phyloP scores from a whole-genome alignment of 306 rosid species.

The Prinsepia uniflora region DNA sequence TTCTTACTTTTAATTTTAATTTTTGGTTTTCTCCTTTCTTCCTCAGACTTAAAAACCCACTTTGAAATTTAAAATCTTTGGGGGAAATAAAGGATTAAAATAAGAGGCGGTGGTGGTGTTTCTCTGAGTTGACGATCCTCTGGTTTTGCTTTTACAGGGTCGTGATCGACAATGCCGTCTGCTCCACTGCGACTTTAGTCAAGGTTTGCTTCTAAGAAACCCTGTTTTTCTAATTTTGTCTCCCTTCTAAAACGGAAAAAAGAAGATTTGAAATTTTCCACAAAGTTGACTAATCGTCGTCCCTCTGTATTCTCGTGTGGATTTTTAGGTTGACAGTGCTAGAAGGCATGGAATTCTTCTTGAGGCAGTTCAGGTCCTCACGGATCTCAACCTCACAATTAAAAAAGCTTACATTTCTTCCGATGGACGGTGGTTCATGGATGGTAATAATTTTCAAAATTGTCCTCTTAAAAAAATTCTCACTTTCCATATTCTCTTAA shows the following conservation, averaged over 20 bases:
- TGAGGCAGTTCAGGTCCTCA: conserved; percentile 84
- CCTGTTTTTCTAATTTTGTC: neutral
- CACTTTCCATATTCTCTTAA: neutral
- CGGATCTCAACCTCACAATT: conserved; percentile 73
- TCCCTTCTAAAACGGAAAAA: neutral
- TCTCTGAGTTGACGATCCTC: conserved; percentile 44
- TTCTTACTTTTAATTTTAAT: neutral
- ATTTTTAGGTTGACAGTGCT: conserved; percentile 77
- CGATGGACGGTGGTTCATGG: conserved; percentile 97
- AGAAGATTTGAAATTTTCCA: conserved; percentile 10
- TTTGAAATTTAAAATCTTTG: conserved; percentile 1
- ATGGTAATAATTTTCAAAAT: conserved; percentile 45
- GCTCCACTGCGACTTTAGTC: conserved; percentile 72
- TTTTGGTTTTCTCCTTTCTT: conserved; percentile 1
- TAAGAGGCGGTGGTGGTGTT: conserved; percentile 6
- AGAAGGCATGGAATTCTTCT: conserved; percentile 83
- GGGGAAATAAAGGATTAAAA: neutral
- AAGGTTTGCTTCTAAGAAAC: conserved; percentile 52
- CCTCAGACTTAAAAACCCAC: conserved; percentile 2
- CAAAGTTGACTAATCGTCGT: neutral
- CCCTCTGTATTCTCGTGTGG: conserved; percentile 11
- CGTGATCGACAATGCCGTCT: conserved; percentile 84
- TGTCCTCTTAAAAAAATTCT: neutral
- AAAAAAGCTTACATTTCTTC: conserved; percentile 90
- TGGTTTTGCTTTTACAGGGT: conserved; percentile 53